Conservation (phyloP, 352 stramenopile species). For the Phytophthora agathidicida region DNA sequence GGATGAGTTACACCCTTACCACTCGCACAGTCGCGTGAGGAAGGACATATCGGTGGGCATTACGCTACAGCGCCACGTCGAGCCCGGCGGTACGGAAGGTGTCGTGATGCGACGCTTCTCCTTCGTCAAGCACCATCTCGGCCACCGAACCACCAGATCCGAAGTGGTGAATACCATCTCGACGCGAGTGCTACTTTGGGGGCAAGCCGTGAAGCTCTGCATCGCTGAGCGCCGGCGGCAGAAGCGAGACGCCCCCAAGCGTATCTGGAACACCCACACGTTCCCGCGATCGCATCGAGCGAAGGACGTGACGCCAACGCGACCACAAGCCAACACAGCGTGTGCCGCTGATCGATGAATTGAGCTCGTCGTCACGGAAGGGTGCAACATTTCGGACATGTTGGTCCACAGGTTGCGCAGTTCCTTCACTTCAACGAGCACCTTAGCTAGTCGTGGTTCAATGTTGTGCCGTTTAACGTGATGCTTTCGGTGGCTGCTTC, state of each 20-base stretch:
- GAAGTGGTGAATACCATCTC: conserved; percentile 69
- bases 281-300: conserved; percentile 32
- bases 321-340: conserved; percentile 1
- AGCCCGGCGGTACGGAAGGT: conserved; percentile 34
- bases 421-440: conserved; percentile 18
- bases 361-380: conserved; percentile 20
- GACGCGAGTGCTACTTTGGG: conserved; percentile 70
- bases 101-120: conserved; percentile 76
- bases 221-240: conserved; percentile 42
- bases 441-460: conserved; percentile 13
- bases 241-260: conserved; percentile 37
- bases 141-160: conserved; percentile 37
- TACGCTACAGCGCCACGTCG: conserved; percentile 46
- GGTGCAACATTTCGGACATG: conserved; percentile 8
- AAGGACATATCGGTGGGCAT: conserved; percentile 70
- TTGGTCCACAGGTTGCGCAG: conserved; percentile 6
- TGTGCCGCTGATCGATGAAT: conserved; percentile 25
- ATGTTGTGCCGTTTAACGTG: conserved; percentile 3
- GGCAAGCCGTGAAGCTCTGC: conserved; percentile 62
- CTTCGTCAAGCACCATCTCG: conserved; percentile 71
- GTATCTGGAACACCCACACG: conserved; percentile 47
- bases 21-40: conserved; percentile 43
- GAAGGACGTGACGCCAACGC: conserved; percentile 14
- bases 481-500: background rate
- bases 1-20: conserved; percentile 67